These are phyloP conservation scores for Tardiomyces depauwii DNA, from an alignment of 1,139 yeast species.

Conservation along the genomic window DNA sequence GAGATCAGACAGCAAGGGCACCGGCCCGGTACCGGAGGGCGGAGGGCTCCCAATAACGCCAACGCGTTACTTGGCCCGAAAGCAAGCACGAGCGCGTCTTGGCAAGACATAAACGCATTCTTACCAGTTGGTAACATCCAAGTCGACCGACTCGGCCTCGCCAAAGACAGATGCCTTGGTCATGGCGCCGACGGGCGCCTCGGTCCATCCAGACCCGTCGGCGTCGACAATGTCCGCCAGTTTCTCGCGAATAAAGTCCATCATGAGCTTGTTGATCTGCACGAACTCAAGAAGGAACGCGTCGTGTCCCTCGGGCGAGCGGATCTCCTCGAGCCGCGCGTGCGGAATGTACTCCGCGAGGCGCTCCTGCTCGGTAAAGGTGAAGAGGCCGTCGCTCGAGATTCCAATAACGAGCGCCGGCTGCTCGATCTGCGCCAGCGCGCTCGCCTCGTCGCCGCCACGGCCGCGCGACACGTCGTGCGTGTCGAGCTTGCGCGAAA, in stretches of 20 bases:
- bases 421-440: constrained; percentile 46
- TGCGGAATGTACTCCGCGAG: constrained; percentile 68
- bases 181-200: constrained; percentile 36
- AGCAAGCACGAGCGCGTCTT: no score
- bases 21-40: no score
- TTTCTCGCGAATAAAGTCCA: constrained; percentile 47
- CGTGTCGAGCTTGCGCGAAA: constrained; percentile 86
- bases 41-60: no score
- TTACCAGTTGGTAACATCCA: constrained; percentile 78
- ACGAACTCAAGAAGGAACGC: constrained; percentile 88
- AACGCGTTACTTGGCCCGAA: no score
- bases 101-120: no score
- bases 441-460: constrained; percentile 36
- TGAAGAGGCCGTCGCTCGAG: constrained; percentile 84
- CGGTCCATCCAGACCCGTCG: constrained; percentile 40
- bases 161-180: constrained; percentile 77
- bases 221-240: constrained; percentile 45
- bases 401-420: constrained; percentile 85
- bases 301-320: constrained; percentile 97
- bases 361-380: constrained; percentile 81
- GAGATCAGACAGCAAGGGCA: no score
- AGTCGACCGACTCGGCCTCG: constrained; percentile 51
- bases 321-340: constrained; percentile 54
- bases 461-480: constrained; percentile 87
- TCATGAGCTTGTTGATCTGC: constrained; percentile 60